phyloP scores from a whole-genome alignment of 1,284 basidiomycete species.

The Ustilago trichophora region DNA sequence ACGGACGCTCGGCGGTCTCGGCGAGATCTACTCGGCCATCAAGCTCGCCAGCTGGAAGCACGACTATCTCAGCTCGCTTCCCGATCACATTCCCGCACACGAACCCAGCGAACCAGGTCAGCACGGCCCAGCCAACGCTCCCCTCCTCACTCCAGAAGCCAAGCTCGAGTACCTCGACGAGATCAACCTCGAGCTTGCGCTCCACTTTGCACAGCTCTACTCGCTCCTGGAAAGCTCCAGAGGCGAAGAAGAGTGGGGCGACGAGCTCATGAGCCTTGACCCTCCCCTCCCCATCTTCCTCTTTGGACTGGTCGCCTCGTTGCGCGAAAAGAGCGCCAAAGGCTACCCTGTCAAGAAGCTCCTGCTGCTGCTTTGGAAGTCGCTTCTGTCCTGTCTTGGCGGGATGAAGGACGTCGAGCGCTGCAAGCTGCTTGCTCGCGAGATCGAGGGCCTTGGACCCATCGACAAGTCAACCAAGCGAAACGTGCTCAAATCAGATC shows the following conservation, averaged over 20 bases:
- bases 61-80: slow-evolving; percentile 70
- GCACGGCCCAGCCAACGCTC: slow-evolving; percentile 34
- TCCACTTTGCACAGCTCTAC: slow-evolving; percentile 66
- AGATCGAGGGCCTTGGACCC: slow-evolving; percentile 72
- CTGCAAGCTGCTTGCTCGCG: slow-evolving; percentile 84
- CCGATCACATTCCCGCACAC: slow-evolving; percentile 55
- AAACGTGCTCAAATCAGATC: slow-evolving; percentile 54
- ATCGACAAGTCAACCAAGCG: slow-evolving; percentile 36
- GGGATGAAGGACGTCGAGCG: slow-evolving; percentile 85
- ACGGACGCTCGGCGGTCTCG: slow-evolving; percentile 82
- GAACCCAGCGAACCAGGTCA: slow-evolving; percentile 30
- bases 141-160: slow-evolving; percentile 59
- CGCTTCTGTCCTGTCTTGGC: slow-evolving; percentile 88
- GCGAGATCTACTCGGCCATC: slow-evolving; percentile 83
- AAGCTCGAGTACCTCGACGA: slow-evolving; percentile 64
- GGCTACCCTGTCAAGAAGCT: slow-evolving; percentile 74
- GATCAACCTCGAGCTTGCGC: slow-evolving; percentile 64
- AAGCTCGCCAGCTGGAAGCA: slow-evolving; percentile 90
- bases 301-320: slow-evolving; percentile 84
- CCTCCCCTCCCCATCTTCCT: slow-evolving; percentile 93
- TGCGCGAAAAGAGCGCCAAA: slow-evolving; percentile 92
- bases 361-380: slow-evolving; percentile 95
- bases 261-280: slow-evolving; percentile 73
- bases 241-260: slow-evolving; percentile 58
- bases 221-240: slow-evolving; percentile 62